These are phyloP conservation scores for Calonectria leucothoes DNA, from an alignment of 2,329 filamentous ascomycete genomes.

Conservation along the genomic window DNA sequence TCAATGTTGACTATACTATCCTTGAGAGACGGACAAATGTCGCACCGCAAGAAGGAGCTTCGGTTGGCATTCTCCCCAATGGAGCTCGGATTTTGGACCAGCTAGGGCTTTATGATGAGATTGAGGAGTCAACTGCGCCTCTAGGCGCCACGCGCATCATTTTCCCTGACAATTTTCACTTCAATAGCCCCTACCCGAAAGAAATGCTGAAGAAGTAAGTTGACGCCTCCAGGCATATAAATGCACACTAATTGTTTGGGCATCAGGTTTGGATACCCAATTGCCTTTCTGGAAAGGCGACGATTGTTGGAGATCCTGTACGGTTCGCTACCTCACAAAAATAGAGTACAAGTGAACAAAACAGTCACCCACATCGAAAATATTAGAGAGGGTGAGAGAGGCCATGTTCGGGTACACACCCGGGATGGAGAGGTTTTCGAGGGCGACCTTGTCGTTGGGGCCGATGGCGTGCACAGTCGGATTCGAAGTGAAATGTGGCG, in stretches of 20 bases:
- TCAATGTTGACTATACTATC: conserved; percentile 58
- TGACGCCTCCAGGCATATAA: too few species aligned
- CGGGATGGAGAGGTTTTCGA: not conserved
- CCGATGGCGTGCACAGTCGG: not conserved
- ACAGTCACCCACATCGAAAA: not conserved
- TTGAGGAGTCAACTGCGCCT: not conserved
- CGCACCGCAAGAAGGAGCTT: conserved; percentile 59
- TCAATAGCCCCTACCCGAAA: not conserved
- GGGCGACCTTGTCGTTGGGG: not conserved
- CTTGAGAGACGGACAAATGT: conserved; percentile 57
- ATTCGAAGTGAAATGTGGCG: conserved; percentile 1
- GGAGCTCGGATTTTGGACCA: conserved; percentile 62
- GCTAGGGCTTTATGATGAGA: not conserved
- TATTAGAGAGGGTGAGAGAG: not conserved
- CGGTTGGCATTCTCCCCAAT: conserved; percentile 57
- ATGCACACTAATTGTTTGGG: not conserved
- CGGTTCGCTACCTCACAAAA: not conserved
- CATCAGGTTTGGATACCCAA: not conserved
- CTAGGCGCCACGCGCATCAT: not conserved
- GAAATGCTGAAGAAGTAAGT: not conserved
- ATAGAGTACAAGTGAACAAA: not conserved
- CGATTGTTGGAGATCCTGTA: not conserved
- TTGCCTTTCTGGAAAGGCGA: not conserved
- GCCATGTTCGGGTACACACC: not conserved
- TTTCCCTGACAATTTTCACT: not conserved